Conservation (phyloP, 1,139 yeast genomes). For the Yamadazyma aaseri region DNA sequence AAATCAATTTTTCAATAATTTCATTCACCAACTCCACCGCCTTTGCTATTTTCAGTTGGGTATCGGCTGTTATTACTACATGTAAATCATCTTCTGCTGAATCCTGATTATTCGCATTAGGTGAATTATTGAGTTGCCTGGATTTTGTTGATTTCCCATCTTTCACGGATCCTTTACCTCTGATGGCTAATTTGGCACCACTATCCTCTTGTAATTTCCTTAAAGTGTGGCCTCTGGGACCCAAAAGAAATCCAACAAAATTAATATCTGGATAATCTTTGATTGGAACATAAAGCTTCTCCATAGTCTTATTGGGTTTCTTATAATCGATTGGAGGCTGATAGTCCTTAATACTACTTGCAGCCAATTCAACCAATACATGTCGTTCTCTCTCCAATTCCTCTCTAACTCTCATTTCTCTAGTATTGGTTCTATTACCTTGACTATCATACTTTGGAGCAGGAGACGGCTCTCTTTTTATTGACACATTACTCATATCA, state of each 20-base stretch:
- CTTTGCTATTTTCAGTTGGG: conserved; percentile 70
- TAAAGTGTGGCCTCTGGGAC: conserved; percentile 94
- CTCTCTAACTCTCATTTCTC: conserved; percentile 64
- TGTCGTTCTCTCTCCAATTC: conserved; percentile 78
- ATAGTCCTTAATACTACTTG: conserved; percentile 72
- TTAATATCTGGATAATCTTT: conserved; percentile 89
- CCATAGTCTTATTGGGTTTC: conserved; percentile 67
- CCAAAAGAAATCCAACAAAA: conserved; percentile 85
- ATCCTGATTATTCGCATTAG: conserved; percentile 24
- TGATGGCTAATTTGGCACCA: conserved; percentile 81
- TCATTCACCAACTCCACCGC: conserved; percentile 77
- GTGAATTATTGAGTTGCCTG: conserved; percentile 13
- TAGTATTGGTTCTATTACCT: conserved; percentile 84
- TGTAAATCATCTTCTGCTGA: conserved; percentile 70
- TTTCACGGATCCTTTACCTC: conserved; percentile 95
- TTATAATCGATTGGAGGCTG: conserved; percentile 80
- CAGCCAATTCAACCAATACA: conserved; percentile 69
- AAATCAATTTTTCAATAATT: conserved; percentile 77
- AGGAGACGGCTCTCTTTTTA: conserved; percentile 76
- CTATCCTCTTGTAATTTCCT: conserved; percentile 77
- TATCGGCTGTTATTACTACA: conserved; percentile 82
- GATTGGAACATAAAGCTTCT: conserved; percentile 82
- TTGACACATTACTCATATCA: conserved; percentile 23
- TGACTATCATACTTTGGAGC: conserved; percentile 84
- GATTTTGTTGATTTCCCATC: conserved; percentile 64